phyloP scores from a whole-genome alignment of 2,329 filamentous ascomycete genomes.

The Trichoderma sp. region DNA sequence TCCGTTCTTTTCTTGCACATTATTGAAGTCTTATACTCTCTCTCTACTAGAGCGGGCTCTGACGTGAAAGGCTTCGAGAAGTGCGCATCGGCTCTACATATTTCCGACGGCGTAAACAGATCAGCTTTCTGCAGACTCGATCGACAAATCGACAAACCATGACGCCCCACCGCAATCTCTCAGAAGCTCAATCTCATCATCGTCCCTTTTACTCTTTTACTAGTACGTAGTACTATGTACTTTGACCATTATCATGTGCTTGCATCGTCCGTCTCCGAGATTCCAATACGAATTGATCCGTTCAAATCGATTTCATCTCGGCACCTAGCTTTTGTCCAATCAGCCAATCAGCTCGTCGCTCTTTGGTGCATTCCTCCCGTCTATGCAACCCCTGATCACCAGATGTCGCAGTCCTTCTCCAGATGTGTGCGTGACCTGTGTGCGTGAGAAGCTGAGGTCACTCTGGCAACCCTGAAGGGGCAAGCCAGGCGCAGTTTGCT shows the following conservation, averaged over 20 bases:
- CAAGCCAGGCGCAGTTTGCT: slow-evolving; percentile 1
- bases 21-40: not conserved
- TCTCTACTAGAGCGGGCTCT: not conserved
- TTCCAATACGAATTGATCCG: not conserved
- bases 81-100: slow-evolving; percentile 11
- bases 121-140: slow-evolving; percentile 13
- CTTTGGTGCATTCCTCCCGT: not conserved
- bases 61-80: not conserved
- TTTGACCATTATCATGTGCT: not conserved
- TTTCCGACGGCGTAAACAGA: slow-evolving; percentile 2
- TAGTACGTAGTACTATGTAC: too few species aligned
- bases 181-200: not conserved
- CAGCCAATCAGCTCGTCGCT: not conserved
- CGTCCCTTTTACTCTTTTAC: too few species aligned
- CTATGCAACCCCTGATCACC: slow-evolving; percentile 5
- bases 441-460: slow-evolving; percentile 8
- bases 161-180: slow-evolving; percentile 15
- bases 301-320: not conserved
- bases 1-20: not conserved
- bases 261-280: not conserved
- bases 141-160: not conserved
- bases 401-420: not conserved
- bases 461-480: slow-evolving; percentile 7
- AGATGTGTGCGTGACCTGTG: slow-evolving; percentile 2
- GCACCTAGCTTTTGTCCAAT: not conserved